Evolutionary conservation across 2,329 filamentous ascomycete genomes (phyloP).

Genomic region (Penicillium verrucosum): DNA sequence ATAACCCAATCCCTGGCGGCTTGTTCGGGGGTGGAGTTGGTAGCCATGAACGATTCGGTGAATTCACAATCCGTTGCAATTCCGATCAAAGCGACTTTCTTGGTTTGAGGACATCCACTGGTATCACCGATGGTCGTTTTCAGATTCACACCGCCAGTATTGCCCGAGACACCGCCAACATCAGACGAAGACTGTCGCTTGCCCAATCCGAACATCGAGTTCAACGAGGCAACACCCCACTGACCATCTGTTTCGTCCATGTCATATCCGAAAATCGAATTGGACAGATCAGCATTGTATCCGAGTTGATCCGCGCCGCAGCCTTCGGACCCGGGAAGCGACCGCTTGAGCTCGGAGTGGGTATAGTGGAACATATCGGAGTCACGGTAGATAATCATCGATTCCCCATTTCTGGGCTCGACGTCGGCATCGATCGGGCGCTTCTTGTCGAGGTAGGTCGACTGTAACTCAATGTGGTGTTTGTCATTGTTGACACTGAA

Average conservation of each 20-base stretch:
- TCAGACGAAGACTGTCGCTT: conserved; percentile 64
- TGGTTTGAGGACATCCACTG: conserved; percentile 80
- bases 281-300: conserved; percentile 73
- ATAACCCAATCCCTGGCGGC: conserved; percentile 74
- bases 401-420: conserved; percentile 58
- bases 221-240: conserved; percentile 61
- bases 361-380: conserved; percentile 65
- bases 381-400: conserved; percentile 89
- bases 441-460: conserved; percentile 70
- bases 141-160: conserved; percentile 77
- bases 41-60: conserved; percentile 62
- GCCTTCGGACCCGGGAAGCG: conserved; percentile 43
- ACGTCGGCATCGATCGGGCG: conserved; percentile 68
- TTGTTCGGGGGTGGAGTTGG: conserved; percentile 46
- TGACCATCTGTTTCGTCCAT: conserved; percentile 51
- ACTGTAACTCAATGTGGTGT: conserved; percentile 78
- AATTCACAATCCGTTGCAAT: conserved; percentile 94
- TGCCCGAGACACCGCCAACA: conserved; percentile 65
- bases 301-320: conserved; percentile 73
- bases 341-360: conserved; percentile 65
- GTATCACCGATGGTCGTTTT: conserved; percentile 74
- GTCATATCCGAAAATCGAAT: conserved; percentile 61
- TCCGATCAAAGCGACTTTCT: conserved; percentile 86
- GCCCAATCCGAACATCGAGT: conserved; percentile 63
- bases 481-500: conserved; percentile 78